Evolutionary conservation across 1,139 yeast species (phyloP).

Genomic region (Diutina sp.): DNA sequence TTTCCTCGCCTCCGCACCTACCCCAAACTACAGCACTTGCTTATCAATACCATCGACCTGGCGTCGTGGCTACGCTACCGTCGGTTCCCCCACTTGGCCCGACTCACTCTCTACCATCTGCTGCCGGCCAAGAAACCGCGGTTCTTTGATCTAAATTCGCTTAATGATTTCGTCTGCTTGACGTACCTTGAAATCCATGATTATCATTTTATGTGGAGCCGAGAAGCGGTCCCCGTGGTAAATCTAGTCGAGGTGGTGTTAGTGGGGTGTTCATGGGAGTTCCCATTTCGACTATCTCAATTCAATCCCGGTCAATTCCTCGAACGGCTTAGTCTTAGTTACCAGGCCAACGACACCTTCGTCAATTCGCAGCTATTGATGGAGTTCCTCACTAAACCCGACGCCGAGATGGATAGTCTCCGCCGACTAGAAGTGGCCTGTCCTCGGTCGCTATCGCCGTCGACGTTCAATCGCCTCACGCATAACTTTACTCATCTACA

Average conservation of each 20-base stretch:
- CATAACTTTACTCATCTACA: not conserved
- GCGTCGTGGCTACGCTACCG: conserved; percentile 1
- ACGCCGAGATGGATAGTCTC: not conserved
- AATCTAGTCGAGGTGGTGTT: not conserved
- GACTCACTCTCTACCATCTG: not conserved
- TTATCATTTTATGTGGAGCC: not conserved
- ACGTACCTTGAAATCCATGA: not conserved
- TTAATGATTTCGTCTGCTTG: not conserved
- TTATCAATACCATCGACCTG: conserved; percentile 1
- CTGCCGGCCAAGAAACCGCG: not conserved
- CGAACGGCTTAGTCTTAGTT: not conserved
- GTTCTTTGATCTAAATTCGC: not conserved
- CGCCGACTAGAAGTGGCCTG: not conserved
- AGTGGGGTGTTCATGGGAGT: conserved; percentile 1
- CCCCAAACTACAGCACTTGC: not conserved
- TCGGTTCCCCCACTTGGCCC: not conserved
- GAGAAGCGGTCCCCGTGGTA: not conserved
- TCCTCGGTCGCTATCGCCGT: not conserved
- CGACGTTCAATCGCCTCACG: not conserved
- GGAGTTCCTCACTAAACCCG: not conserved
- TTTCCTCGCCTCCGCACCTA: not conserved
- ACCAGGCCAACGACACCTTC: not conserved
- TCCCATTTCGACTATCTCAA: not conserved
- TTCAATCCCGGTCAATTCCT: not conserved
- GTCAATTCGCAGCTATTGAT: not conserved